Evolutionary conservation across 2,329 filamentous ascomycete species (phyloP), one percentile per base, ranked within the genome.

Genomic region (Leptodontidium sp.): DNA sequence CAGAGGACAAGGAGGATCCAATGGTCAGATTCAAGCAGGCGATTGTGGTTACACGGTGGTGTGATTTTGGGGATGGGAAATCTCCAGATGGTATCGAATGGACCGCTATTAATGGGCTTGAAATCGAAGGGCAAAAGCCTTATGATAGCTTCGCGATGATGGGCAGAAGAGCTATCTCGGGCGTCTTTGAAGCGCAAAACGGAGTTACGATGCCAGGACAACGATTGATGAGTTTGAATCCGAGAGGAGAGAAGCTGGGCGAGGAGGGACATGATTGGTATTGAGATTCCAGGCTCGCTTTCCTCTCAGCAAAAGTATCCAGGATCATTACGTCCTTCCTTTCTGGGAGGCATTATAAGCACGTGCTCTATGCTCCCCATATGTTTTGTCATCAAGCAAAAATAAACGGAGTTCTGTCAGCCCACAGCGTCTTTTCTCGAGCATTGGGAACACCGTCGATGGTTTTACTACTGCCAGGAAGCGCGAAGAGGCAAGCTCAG

Each of bases 1-100:
- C 84, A 1, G 88, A 90, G 76, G 87, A 90, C 70, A 82, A 79
- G 58, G 77, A 75, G 35, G 80, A 85, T 72, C 76, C 80, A 7
- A 70, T 78, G 47, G 74, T 80, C 12, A 78, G 80, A 2, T 90
- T 90, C 78, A 88, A 86, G 72, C 87, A 90, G 67, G 84, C 85
- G 0, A 83, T 90, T 65, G 82, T 88, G 4, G 84, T 89, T 4
- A 90, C 87, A 8, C 79, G 88, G 21, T 90, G 88, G 88, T 85
- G 83, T 69, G 88, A 90, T 77, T 75, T 90, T 17, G 88, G 88
- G 0, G 82, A 88, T 76, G 86, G 86, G 1, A 82, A 78, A 1
- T 81, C 80, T 11, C 85, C 87, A 2, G 79, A 79, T 12, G 82
- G 79, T n/a, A 79, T 79, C 4, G 85, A 88, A 70, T 89, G 88